Base-by-base conservation (phyloP, 202 grass and related monocot species). In the Saccharum hybrid region DNA sequence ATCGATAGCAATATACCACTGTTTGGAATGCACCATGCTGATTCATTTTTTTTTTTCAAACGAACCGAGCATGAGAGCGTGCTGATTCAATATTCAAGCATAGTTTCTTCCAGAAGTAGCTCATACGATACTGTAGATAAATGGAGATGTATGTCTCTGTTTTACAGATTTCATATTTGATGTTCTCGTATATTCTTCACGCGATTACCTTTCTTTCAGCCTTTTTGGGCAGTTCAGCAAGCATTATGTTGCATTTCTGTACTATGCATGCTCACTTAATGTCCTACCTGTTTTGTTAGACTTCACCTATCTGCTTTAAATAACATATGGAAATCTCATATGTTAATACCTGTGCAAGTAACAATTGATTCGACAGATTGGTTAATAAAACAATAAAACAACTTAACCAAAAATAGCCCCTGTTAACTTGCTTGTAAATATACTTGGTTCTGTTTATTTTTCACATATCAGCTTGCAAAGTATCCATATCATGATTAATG, bases 111-210 rank as follows among this genome's bases (percentile, higher is more conserved):
- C 46, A 65, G 28, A 79, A 37, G n/a, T n/a, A 18, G 22, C 14
- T 69, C 26, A 14, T 72, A 46, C 22, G 15, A 16, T 43, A 11
- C 15, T 61, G 14, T 45, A 30, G 38, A 21, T 62, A 81, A 45
- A 19, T 23, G 59, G 15, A 60, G 12, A 22, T 71, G 13, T 13
- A 66, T 49, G 39, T 63, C 68, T 73, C 11, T 39, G 31, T 63
- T 73, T 63, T 21, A 82, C 26, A 75, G 8, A 16, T 46, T 12
- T 75, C 48, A 49, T 60, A 19, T 15, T 39, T 67, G 14, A 45
- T 18, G 49, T 28, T 59, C 54, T 59, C 8, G n/a, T 22, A 59
- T 59, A 59, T 59, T 80, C n/a, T 41, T 86, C 46, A 43, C 59
- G 7, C n/a, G 10, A 13, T 69, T 23, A 23, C 19, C 19, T 22